phyloP scores from a whole-genome alignment of 495 filamentous ascomycete species.

The Beverwykella pulmonaria region DNA sequence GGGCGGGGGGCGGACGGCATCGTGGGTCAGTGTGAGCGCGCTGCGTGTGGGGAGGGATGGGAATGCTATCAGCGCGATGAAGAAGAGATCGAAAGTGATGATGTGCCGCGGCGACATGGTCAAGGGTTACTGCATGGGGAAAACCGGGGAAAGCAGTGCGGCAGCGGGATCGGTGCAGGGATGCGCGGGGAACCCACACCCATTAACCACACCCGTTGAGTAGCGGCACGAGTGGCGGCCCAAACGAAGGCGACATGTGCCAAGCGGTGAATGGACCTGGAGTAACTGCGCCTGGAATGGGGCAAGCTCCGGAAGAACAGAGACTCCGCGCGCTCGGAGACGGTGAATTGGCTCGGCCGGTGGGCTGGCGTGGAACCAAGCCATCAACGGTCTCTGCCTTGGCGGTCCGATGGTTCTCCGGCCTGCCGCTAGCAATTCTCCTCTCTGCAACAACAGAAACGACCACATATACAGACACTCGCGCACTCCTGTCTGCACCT shows the following conservation, averaged over 20 bases:
- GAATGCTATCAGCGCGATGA: no score
- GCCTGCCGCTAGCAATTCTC: slow-evolving; percentile 8
- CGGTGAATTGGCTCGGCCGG: background rate
- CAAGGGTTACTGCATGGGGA: slow-evolving; percentile 17
- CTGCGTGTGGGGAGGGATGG: no score
- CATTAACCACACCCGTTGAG: no score
- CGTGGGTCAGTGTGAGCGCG: slow-evolving; percentile 2
- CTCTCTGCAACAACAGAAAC: slow-evolving; percentile 16
- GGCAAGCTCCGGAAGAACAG: no score
- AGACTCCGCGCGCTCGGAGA: background rate
- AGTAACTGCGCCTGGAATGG: background rate
- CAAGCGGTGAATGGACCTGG: background rate
- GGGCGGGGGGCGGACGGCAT: slow-evolving; percentile 54
- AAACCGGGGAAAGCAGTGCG: background rate
- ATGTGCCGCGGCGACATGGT: background rate
- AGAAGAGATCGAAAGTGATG: no score
- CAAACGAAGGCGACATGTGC: no score
- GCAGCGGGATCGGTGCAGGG: slow-evolving; percentile 29
- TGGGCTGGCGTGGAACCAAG: background rate
- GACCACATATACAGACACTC: no score
- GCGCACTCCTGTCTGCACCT: no score
- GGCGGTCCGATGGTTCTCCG: slow-evolving; percentile 31
- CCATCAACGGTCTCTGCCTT: slow-evolving; percentile 4
- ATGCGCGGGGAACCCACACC: background rate
- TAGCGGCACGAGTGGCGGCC: no score